Evolutionary conservation across 306 rosid genomes (phyloP).

Genomic region (Comarum palustre): DNA sequence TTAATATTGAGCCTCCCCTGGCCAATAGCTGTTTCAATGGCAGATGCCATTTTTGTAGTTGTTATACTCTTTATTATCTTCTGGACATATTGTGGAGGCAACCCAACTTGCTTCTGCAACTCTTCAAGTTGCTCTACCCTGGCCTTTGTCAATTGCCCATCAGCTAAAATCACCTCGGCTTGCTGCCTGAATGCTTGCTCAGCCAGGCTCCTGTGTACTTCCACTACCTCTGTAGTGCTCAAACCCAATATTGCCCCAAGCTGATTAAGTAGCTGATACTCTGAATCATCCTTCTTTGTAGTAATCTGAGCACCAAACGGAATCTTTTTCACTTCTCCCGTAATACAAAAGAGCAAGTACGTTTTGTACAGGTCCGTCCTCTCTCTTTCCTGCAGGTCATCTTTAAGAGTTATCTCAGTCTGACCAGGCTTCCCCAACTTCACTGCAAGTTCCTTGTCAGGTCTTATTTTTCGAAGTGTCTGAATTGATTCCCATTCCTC

Average conservation of each 20-base stretch:
- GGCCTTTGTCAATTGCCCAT: conserved; percentile 89
- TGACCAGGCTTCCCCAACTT: conserved; percentile 85
- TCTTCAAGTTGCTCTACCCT: conserved; percentile 76
- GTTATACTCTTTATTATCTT: conserved; percentile 90
- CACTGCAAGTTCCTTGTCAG: conserved; percentile 55
- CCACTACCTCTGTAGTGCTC: conserved; percentile 68
- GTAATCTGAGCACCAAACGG: conserved; percentile 78
- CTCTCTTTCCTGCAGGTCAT: conserved; percentile 83
- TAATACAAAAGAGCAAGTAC: conserved; percentile 73
- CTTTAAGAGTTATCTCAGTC: conserved; percentile 88
- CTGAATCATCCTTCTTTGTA: conserved; percentile 86
- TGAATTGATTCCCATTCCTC: conserved; percentile 83
- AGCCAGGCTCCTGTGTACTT: conserved; percentile 78
- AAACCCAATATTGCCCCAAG: conserved; percentile 87
- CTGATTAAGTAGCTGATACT: conserved; percentile 67
- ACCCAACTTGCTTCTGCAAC: conserved; percentile 84
- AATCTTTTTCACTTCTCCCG: conserved; percentile 77
- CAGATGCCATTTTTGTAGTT: conserved; percentile 90
- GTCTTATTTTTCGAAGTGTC: conserved; percentile 66
- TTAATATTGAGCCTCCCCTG: conserved; percentile 84
- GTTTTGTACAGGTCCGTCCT: conserved; percentile 88
- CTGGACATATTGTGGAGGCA: conserved; percentile 83
- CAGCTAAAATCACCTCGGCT: conserved; percentile 93
- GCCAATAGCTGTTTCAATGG: conserved; percentile 83
- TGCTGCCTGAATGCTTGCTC: conserved; percentile 95